phyloP scores from a whole-genome alignment of 352 stramenopile species.

The Phytophthora capsici region DNA sequence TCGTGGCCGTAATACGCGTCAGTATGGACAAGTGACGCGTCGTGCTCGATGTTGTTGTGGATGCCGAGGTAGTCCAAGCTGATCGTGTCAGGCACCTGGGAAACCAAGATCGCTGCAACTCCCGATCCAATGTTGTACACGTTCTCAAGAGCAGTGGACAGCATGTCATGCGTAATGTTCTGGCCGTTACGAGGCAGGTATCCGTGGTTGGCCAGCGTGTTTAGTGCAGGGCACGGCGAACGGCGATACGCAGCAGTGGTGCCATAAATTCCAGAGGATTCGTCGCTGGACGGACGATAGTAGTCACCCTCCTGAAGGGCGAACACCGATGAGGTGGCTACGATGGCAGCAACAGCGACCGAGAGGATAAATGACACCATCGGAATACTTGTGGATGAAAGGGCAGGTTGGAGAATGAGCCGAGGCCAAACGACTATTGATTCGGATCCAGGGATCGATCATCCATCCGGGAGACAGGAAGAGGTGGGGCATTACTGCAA shows the following conservation, averaged over 20 bases:
- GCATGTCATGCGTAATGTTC: conserved; percentile 36
- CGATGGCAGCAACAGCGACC: conserved; percentile 11
- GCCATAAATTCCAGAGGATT: conserved; percentile 32
- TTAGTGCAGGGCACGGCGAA: conserved; percentile 54
- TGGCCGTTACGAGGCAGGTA: conserved; percentile 49
- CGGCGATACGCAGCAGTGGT: conserved; percentile 34
- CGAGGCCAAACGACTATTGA: conserved; percentile 12
- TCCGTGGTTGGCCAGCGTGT: conserved; percentile 59
- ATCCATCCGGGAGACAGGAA: conserved; percentile 8
- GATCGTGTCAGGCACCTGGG: conserved; percentile 29
- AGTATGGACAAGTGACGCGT: conserved; percentile 51
- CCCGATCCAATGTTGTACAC: conserved; percentile 43
- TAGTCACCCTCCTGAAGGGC: conserved; percentile 34
- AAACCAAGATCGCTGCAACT: conserved; percentile 31
- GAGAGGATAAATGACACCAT: conserved; percentile 19
- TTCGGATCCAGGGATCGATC: conserved; percentile 1
- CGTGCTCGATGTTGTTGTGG: conserved; percentile 57
- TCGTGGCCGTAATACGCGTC: conserved; percentile 45
- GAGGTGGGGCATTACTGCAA: conserved; percentile 23
- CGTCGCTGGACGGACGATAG: conserved; percentile 27
- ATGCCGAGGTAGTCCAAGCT: conserved; percentile 47
- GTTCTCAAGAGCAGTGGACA: conserved; percentile 31
- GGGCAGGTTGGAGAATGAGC: conserved; percentile 32
- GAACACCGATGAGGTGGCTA: conserved; percentile 8
- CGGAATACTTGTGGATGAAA: conserved; percentile 2